These are phyloP conservation scores for Chlamydomonas urium DNA, from an alignment of 139 green algal species.

Conservation along the genomic window DNA sequence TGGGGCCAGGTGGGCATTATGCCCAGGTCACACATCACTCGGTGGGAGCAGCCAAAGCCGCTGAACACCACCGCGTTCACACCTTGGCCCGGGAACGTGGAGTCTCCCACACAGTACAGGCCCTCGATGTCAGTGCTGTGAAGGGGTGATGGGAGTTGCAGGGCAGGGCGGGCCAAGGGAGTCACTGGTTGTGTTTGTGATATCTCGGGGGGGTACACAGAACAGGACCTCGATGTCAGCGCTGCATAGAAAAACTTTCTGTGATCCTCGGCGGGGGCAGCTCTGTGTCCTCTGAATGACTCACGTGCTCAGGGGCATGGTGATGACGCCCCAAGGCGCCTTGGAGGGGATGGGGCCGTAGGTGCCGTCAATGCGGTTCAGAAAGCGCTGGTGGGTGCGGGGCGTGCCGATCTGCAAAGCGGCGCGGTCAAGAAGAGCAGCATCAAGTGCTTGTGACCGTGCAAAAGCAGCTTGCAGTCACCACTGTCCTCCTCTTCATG, in stretches of 20 bases:
- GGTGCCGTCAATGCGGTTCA: constrained; percentile 80
- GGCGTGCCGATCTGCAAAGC: constrained; percentile 75
- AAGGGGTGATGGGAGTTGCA: too few relatives aligned
- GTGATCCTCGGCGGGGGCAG: too few relatives aligned
- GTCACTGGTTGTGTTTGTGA: too few relatives aligned
- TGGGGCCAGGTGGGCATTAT: not conserved
- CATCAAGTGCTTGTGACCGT: too few relatives aligned
- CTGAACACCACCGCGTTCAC: constrained; percentile 93
- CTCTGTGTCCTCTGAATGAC: too few relatives aligned
- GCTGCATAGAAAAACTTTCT: too few relatives aligned
- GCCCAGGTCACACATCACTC: constrained; percentile 10
- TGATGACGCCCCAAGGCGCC: constrained; percentile 84
- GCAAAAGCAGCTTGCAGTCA: too few relatives aligned
- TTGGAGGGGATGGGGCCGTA: constrained; percentile 91
- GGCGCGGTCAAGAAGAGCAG: too few relatives aligned
- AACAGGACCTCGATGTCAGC: constrained; percentile 76
- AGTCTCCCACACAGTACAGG: constrained; percentile 96
- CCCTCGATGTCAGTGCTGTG: constrained; percentile 48
- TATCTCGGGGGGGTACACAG: too few relatives aligned
- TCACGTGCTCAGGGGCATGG: constrained; percentile 91
- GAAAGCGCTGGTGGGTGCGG: constrained; percentile 83
- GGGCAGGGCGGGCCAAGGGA: too few relatives aligned
- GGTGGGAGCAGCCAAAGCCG: constrained; percentile 3
- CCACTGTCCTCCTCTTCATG: too few relatives aligned
- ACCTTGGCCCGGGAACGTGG: constrained; percentile 89